Evolutionary conservation across 306 rosid species (phyloP), one percentile per base, ranked within the genome.

Genomic region (Cucurbita argyrosperma): DNA sequence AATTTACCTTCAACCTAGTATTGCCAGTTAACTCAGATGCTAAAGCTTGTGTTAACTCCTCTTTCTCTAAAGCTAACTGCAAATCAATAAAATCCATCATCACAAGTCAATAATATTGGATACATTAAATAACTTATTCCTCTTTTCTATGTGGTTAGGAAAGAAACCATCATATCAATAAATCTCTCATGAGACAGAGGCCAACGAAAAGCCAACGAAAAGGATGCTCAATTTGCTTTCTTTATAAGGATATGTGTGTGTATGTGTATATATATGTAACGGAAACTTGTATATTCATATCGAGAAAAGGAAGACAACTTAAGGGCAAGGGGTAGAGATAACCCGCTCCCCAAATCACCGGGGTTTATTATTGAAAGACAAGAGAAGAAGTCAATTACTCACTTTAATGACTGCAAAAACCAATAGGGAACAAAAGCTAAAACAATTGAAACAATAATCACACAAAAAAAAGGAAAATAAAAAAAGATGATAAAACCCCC

Each of bases 61-160:
- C 96, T 77, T 95, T 95, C 91, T 95, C 99, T 84, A 87, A 72
- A 56, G 96, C 80, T 77, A 95, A 82, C 99, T 95, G 84, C 86
- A 85, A 37, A 72, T 60, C 21, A 76, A 40, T 11, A 50, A 40
- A 76, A 51, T 38, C 21, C 52, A 64, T 51, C 35, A 37, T 26
- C 12, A 74, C 45, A 26, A 68, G 60, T 19, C 58, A 62, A 68
- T 15, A 59, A 74, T 46, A 35, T 49, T 43, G 56, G 56, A 81
- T 72, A 26, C n/a, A 55, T 39, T 58, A 16, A n/a, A 38, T 55
- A 19, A 54, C 65, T 10, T 71, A 10, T 51, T 65, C 5, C 35
- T 35, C 14, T 35, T 60, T 53, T 16, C 35, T 30, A 30, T 0
- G n/a, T 6, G 23, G 43, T 7, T 61, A 38, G 23, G 46, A 61